phyloP scores from a whole-genome alignment of 805 yeast genomes.

The Yarrowia divulgata region DNA sequence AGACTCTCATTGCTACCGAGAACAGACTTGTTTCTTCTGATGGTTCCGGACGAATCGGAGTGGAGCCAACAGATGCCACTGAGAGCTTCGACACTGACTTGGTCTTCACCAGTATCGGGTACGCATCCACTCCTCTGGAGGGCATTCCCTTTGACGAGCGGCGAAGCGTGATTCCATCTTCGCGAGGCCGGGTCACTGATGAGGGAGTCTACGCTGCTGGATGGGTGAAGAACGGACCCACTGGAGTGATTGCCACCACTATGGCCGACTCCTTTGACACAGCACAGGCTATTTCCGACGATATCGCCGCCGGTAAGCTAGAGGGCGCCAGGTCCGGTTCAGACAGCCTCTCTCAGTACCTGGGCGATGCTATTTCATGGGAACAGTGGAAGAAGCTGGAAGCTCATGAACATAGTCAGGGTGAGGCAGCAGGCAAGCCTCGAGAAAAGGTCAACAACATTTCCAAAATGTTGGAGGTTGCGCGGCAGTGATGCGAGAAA shows the following conservation, averaged over 20 bases:
- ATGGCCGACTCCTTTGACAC: slow-evolving; percentile 83
- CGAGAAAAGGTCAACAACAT: slow-evolving; percentile 63
- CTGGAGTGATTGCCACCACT: slow-evolving; percentile 90
- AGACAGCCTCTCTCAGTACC: slow-evolving; percentile 46
- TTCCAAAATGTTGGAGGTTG: slow-evolving; percentile 57
- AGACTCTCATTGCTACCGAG: slow-evolving; percentile 58
- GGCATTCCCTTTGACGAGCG: slow-evolving; percentile 58
- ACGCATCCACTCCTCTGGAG: slow-evolving; percentile 67
- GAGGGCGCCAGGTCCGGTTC: slow-evolving; percentile 49
- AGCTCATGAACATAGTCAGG: slow-evolving; percentile 59
- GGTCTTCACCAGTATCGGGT: slow-evolving; percentile 84
- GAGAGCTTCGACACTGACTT: slow-evolving; percentile 59
- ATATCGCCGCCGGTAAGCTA: slow-evolving; percentile 52
- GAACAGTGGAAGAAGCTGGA: slow-evolving; percentile 69
- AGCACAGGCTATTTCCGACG: slow-evolving; percentile 69
- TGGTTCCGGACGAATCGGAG: slow-evolving; percentile 51
- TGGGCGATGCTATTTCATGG: slow-evolving; percentile 60
- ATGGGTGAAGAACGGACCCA: slow-evolving; percentile 87
- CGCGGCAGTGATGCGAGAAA: background rate
- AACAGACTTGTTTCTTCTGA: slow-evolving; percentile 55
- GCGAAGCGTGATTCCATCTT: slow-evolving; percentile 57
- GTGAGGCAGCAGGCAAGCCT: slow-evolving; percentile 58
- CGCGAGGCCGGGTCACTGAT: slow-evolving; percentile 55
- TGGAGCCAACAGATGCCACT: slow-evolving; percentile 34
- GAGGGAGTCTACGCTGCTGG: slow-evolving; percentile 80